Evolutionary conservation across 108 stramenopile species (phyloP), one percentile per base, ranked within the genome.

Genomic region (Stephanodiscus minutulus): DNA sequence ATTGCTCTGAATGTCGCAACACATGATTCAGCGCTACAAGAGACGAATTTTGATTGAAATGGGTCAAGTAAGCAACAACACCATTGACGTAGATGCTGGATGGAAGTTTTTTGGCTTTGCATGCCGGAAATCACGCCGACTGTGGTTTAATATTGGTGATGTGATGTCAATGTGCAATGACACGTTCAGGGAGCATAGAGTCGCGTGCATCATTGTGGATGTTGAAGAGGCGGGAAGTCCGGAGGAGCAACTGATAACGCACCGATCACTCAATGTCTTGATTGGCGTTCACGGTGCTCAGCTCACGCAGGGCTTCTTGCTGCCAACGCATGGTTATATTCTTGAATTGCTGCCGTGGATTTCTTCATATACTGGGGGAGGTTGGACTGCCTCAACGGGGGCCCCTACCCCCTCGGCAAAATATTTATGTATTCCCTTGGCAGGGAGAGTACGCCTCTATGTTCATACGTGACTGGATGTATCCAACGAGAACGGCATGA

Each of bases 231-330:
- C 76, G 17, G 43, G 15, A 22, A 77, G 57, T 60, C 64, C 76
- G 5, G 64, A 66, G 35, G 33, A 72, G 21, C 76, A 77, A 47
- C 47, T 77, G 35, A 35, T 77, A 13, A 64, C 64, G 70, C 76
- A 77, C 41, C 76, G 68, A 59, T 71, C 69, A 22, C 41, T 77
- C 15, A 11, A 77, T 39, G 76, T 58, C 0, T 44, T 77, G 6
- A 61, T 77, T 65, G 76, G 76, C 15, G 55, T 77, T 36, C 76
- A 77, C 33, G 76, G 76, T 1, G 76, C 76, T 49, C 78, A 79
- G 27, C 64, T 79, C 0, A 79, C 71, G 22, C 66, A 79, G 22
- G 78, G 61, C 10, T 59, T 79, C 2, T 13, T 73, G 15, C 53
- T 79, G 0, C 72, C 66, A 36, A 35, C 55, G 1, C 50, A 79